Base-by-base conservation (phyloP, 1,284 basidiomycete species). In the Jaminaea rosea region DNA sequence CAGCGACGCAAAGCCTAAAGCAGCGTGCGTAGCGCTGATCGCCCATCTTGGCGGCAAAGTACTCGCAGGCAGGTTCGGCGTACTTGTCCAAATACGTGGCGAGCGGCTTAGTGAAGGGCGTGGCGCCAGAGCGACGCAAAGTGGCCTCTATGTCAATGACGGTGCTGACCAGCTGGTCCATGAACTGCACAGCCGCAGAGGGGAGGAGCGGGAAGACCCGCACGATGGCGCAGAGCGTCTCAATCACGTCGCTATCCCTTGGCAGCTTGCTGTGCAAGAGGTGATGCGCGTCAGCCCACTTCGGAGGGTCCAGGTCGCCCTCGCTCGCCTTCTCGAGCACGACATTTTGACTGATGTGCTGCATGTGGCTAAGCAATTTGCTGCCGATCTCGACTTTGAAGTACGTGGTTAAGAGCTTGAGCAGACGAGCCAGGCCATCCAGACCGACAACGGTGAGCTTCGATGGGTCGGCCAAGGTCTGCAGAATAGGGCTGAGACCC, bases 311-410 rank as follows among this genome's bases (percentile, higher is more conserved):
- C 1, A 73, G 60, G 15, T 65, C 59, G 5, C 67, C 67, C n/a
- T 46, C 56, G 4, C 66, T 62, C 11, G 69, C 69, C 19, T 62
- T 58, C 28, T 62, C 63, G 31, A 73, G 58, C 32, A 62, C 58
- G 10, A 58, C 54, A 1, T 65, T 66, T 31, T 72, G 62, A 3
- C 69, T 66, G 15, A 73, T 59, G 19, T 57, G 60, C 34, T 63
- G 56, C 41, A 73, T 62, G 75, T 99, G 94, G 67, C 97, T 92
- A 15, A 99, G 80, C 7, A 99, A 82, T 77, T 98, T 98, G 75
- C 88, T 84, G 8, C 94, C 96, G 62, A 99, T 98, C 77, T 99
- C 94, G 39, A 98, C 93, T 75, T 98, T 98, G 84, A 99, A 99
- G 77, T 99, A 99, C 74, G 94, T 97, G 44, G 92, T 96, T 51